Evolutionary conservation across 352 stramenopile species (phyloP), one percentile per base, ranked within the genome.

Genomic region (Phytophthora hybrid): DNA sequence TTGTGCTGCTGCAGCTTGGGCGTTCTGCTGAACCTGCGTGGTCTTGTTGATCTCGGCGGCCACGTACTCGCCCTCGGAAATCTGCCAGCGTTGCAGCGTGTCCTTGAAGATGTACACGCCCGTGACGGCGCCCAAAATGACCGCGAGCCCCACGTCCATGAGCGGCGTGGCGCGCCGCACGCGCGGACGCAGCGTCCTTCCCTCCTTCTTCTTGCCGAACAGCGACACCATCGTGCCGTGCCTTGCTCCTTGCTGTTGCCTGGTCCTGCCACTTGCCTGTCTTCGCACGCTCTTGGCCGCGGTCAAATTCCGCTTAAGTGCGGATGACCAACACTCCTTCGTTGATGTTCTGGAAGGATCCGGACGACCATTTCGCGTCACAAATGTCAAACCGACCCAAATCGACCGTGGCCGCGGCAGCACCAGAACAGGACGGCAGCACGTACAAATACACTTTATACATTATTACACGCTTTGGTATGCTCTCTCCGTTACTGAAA

Each of bases 91-190:
- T 60, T 80, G 76, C 65, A 92, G 76, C 53, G 83, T 87, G 75
- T 92, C 85, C 56, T 90, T 88, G 77, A 92, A 92, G 65, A 92
- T 92, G 69, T 92, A 92, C n/a, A 90, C 82, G 21, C 83, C 83
- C 13, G 83, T 91, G 26, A 87, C 73, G 41, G 72, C 82, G 23
- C 85, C 85, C 31, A 89, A 26, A 10, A 92, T 59, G 46, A 90
- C 73, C 1, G 85, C 82, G 18, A 92, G 67, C 10, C 72, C 76
- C 31, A 92, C 67, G 55, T 92, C 85, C 74, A 92, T 82, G n/a
- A 90, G 75, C 57, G 85, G 82, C 26, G 82, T 90, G 14, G 75
- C 71, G 52, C 85, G 82, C 7, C 80, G 79, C 54, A 89, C 76
- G 29, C 85, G 85, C 56, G 82, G 81, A 19, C 82, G 82, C 53